Conservation (phyloP, 2,329 filamentous ascomycete species). For the Alternaria triticina region DNA sequence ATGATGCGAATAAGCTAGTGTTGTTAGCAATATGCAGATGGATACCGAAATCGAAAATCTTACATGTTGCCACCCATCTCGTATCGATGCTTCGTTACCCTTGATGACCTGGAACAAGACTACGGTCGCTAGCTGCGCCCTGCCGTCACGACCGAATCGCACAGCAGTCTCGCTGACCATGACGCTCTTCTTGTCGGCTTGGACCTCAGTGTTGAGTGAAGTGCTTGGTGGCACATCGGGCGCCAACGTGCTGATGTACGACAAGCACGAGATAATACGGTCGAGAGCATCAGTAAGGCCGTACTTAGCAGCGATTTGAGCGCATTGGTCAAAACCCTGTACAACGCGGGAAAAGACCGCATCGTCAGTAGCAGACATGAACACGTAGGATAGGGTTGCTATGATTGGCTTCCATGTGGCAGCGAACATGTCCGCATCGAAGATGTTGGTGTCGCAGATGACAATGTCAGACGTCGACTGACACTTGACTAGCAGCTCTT, state of each 20-base stretch:
- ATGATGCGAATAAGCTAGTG: slow-evolving; percentile 84
- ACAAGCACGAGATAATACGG: slow-evolving; percentile 88
- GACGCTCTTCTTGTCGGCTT: slow-evolving; percentile 87
- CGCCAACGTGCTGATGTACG: slow-evolving; percentile 87
- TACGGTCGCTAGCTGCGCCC: slow-evolving; percentile 90
- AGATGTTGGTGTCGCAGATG: slow-evolving; percentile 89
- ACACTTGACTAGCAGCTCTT: slow-evolving; percentile 87
- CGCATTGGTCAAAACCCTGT: slow-evolving; percentile 94
- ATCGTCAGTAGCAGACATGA: slow-evolving; percentile 98
- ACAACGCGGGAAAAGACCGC: slow-evolving; percentile 93
- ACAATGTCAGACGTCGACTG: slow-evolving; percentile 75
- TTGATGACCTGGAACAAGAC: slow-evolving; percentile 93
- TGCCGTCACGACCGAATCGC: slow-evolving; percentile 90
- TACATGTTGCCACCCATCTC: slow-evolving; percentile 79
- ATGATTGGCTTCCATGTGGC: slow-evolving; percentile 95
- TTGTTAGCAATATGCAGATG: slow-evolving; percentile 47
- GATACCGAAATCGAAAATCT: slow-evolving; percentile 45
- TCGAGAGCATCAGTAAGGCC: slow-evolving; percentile 85
- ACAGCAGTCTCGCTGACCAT: slow-evolving; percentile 99
- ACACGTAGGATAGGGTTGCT: slow-evolving; percentile 94
- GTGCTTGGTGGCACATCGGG: slow-evolving; percentile 80
- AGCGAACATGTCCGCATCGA: slow-evolving; percentile 96
- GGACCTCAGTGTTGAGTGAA: slow-evolving; percentile 90
- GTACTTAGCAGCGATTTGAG: slow-evolving; percentile 87
- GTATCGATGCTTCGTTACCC: slow-evolving; percentile 79